Evolutionary conservation across 139 green algal species (phyloP), one percentile per base, ranked within the genome.

Genomic region (Trebouxia sp.): DNA sequence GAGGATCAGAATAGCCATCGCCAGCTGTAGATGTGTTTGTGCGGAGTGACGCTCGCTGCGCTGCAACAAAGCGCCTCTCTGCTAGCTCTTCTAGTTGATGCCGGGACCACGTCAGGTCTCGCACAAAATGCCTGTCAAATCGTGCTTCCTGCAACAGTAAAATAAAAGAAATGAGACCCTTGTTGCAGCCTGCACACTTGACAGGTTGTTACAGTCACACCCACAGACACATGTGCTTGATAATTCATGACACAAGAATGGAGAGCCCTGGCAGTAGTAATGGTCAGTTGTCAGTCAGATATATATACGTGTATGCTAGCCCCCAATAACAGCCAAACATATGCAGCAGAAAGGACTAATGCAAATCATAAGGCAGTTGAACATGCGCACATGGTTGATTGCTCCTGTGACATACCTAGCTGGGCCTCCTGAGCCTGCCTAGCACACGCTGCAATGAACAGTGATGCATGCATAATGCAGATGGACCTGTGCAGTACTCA

Each of bases 11-110:
- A 41, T 43, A 51, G 41, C 42, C 70, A 17, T 65, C 70, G 41
- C 35, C 72, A 28, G 72, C n/a, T 14, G 72, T 30, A 39, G 67
- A 55, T 5, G 67, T 77, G 11, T 56, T 51, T 12, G 30, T 66
- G 45, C 72, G 42, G 28, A 42, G 32, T 22, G 80, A 39, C 0
- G 56, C 39, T 65, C 88, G 50, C 85, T 96, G 92, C 10, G 92
- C 91, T 15, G 92, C 93, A 32, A 89, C 51, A 85, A 95, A 97
- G 42, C 94, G 86, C 37, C 92, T 83, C 88, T 97, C 90, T 22
- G 94, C 94, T 65, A 97, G 89, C 89, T 97, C 92, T 86, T 97
- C 93, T 69, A 97, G 88, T 85, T 97, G 94, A 85, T 97, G 93
- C 45, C 94, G 86, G n/a, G 80, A 91, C 94, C 94, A 97, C 20